Evolutionary conservation across 2,329 filamentous ascomycete genomes (phyloP), one percentile per base, ranked within the genome.

Genomic region (Sporothrix brasiliensis): DNA sequence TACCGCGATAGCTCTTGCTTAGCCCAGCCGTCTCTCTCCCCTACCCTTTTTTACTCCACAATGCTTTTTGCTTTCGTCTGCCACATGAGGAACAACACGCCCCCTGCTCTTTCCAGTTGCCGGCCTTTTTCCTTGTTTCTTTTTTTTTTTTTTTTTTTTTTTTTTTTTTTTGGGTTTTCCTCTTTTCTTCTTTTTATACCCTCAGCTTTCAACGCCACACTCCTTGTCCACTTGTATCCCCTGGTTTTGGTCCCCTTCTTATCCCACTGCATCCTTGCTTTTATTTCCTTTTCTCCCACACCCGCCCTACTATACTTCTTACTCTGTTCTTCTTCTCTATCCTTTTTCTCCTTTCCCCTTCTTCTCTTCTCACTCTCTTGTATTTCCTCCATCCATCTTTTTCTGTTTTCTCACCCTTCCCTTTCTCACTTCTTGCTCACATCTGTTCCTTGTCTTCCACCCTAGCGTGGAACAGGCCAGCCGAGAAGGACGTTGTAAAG

Each of bases 201-300:
- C 65, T 47, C 24, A 65, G 41, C 27, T 54, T 54, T 61, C 44
- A 53, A 47, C 47, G 63, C 27, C 63, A 39, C 10, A 39, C 10
- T 34, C 19, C 39, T 66, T 49, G 30, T 52, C 21, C 67, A 58
- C 50, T 67, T 16, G 34, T 16, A 49, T 16, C 13, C 41, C 21
- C 24, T 24, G 44, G n/a, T n/a, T 30, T 27, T 19, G 4, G n/a
- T 67, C 49, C 65, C 41, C 27, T 60, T 21, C 60, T 49, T 52
- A 50, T 66, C 53, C 52, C 54, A 11, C 34, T 68, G 39, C 56
- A 53, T 61, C 39, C 19, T 47, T 24, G 11, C 34, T 67, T 39
- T 70, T 67, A 52, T 60, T 70, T 60, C 52, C 52, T 54, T 67
- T 30, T 50, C 34, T 65, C 44, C 60, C 60, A 11, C 58, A 50